phyloP scores from a whole-genome alignment of 1,284 basidiomycete species.

The Marasmius fiardii region DNA sequence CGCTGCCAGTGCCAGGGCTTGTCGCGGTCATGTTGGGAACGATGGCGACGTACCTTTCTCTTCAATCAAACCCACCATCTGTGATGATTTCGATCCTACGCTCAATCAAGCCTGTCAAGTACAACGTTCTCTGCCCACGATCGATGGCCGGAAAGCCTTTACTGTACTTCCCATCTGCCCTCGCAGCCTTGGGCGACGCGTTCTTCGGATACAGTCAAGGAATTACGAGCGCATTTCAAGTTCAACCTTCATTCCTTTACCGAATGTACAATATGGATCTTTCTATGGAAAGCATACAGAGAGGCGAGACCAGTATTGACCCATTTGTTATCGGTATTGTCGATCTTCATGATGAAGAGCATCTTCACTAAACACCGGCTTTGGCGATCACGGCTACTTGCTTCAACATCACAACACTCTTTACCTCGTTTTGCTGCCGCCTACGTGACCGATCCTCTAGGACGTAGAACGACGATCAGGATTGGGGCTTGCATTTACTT shows the following conservation, averaged over 20 bases:
- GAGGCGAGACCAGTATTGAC: constrained; percentile 39
- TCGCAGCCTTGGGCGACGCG: constrained; percentile 51
- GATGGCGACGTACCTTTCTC: too few relatives aligned
- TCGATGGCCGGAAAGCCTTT: constrained; percentile 49
- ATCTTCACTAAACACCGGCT: constrained; percentile 4
- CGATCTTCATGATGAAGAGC: background rate
- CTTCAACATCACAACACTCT: constrained; percentile 47
- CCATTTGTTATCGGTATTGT: constrained; percentile 42
- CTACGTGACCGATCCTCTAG: constrained; percentile 46
- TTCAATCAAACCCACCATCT: too few relatives aligned
- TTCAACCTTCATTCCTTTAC: constrained; percentile 49
- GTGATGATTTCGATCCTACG: background rate
- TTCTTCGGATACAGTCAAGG: constrained; percentile 57
- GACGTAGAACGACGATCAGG: constrained; percentile 45
- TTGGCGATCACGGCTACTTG: constrained; percentile 49
- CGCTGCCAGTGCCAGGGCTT: too few relatives aligned
- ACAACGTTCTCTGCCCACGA: constrained; percentile 44
- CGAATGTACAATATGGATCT: constrained; percentile 43
- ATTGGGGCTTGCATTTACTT: constrained; percentile 47
- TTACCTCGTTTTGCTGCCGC: constrained; percentile 43
- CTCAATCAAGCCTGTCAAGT: constrained; percentile 26
- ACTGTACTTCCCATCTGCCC: constrained; percentile 46
- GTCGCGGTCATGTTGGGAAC: too few relatives aligned
- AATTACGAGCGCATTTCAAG: constrained; percentile 46
- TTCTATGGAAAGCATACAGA: constrained; percentile 39